Evolutionary conservation across 2,329 filamentous ascomycete genomes (phyloP).

Genomic region (Colletotrichum shisoi): DNA sequence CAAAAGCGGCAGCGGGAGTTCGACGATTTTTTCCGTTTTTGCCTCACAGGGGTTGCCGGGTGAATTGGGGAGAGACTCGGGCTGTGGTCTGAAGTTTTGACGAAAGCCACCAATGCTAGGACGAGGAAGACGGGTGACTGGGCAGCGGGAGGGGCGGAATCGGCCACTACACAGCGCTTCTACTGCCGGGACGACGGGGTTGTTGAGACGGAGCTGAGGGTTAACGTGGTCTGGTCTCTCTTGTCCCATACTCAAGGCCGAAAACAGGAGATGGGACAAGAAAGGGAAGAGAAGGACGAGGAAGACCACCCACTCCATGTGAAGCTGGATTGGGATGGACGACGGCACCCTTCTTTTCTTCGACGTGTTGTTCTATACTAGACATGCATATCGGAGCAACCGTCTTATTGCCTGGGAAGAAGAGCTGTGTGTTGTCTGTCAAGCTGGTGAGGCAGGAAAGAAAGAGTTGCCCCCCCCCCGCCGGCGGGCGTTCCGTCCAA

Average conservation of each 20-base stretch:
- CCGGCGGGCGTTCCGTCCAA: constrained; percentile 22
- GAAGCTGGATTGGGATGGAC: constrained; percentile 28
- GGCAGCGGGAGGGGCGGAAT: constrained; percentile 23
- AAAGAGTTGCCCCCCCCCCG: background rate
- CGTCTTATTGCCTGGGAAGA: background rate
- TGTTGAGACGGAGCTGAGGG: constrained; percentile 34
- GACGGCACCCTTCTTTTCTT: constrained; percentile 2
- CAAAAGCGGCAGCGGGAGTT: background rate
- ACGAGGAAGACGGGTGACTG: constrained; percentile 19
- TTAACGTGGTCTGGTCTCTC: constrained; percentile 12
- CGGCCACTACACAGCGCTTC: constrained; percentile 29
- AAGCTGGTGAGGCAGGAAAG: background rate
- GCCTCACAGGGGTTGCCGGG: constrained; percentile 31
- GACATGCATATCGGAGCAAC: background rate
- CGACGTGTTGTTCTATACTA: too few relatives aligned
- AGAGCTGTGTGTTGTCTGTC: background rate
- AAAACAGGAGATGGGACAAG: constrained; percentile 32
- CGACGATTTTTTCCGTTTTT: constrained; percentile 26
- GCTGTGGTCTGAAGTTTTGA: constrained; percentile 9
- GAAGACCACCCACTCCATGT: constrained; percentile 36
- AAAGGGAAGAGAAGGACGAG: background rate
- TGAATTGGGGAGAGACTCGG: constrained; percentile 16
- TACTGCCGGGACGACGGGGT: constrained; percentile 12
- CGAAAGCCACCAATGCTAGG: constrained; percentile 34
- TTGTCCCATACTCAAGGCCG: constrained; percentile 19